A percentile compares a stretch with the other conserved stretches of the same genome.
Evolutionary conservation across 345 rosid species (phyloP).

Genomic region (Microcos paniculata): DNA sequence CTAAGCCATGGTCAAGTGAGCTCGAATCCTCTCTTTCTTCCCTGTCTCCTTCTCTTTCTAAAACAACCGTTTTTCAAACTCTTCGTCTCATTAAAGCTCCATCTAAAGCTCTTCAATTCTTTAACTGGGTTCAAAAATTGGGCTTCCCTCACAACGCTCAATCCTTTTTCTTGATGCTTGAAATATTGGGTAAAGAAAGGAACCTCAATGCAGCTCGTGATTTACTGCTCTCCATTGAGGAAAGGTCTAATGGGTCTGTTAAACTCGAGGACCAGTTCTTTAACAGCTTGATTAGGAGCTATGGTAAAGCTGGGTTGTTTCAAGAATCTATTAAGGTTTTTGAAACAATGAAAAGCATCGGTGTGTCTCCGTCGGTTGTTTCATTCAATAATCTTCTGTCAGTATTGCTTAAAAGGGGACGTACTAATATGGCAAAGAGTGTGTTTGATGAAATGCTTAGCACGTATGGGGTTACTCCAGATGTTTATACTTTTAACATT

Average conservation of each 20-base stretch:
- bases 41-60: constrained; percentile 47
- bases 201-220: constrained; percentile 73
- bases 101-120: constrained; percentile 58
- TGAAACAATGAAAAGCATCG: constrained; percentile 59
- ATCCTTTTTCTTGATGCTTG: constrained; percentile 65
- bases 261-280: constrained; percentile 66
- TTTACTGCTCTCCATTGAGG: constrained; percentile 65
- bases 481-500: constrained; percentile 64
- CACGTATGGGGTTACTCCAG: constrained; percentile 74
- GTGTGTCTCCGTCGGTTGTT: constrained; percentile 65
- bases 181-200: constrained; percentile 57
- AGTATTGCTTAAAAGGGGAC: constrained; percentile 66
- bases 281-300: constrained; percentile 73
- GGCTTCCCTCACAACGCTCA: constrained; percentile 53
- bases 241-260: constrained; percentile 51
- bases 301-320: constrained; percentile 63
- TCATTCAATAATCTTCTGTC: constrained; percentile 67
- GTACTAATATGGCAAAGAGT: constrained; percentile 60
- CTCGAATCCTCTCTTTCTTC: constrained; percentile 60
- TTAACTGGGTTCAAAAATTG: constrained; percentile 48
- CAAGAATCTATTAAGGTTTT: constrained; percentile 68
- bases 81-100: constrained; percentile 58
- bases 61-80: constrained; percentile 51
- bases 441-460: constrained; percentile 78
- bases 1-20: constrained; percentile 53